Evolutionary conservation across 805 yeast species (phyloP), one percentile per base, ranked within the genome.

Genomic region (Clavispora santaluciae): DNA sequence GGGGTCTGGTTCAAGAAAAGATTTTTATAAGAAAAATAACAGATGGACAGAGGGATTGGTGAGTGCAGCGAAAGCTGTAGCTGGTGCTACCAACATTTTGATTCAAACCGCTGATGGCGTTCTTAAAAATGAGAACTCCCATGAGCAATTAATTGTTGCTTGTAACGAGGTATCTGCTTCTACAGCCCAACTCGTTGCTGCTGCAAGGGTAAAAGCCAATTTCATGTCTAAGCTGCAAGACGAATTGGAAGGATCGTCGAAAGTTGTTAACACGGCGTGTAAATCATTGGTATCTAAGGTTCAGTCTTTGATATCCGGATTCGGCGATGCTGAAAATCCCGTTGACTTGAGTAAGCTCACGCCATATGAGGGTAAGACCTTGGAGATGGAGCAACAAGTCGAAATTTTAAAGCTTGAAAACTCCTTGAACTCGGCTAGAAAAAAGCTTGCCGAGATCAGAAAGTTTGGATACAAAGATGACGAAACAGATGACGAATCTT

Each of bases 31-130:
- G 59, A 87, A 86, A 63, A 85, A 88, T 60, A 88, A 81, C 61
- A 75, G 91, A 53, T 88, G 96, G 96, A 86, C 96, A 0, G 95
- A 89, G 63, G 96, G 96, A 17, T 78, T 88, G 42, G 81, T 88
- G 22, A 84, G 95, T 44, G 96, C 96, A 13, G 87, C 95, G 1
- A 82, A 83, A 53, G 81, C 91, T 1, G 93, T 88, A 29, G 95
- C 95, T 2, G 77, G 78, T 2, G 78, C 95, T 1, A 89, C 96
- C 2, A 83, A 81, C 53, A 68, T 83, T n/a, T 72, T 88, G 48
- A 88, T 88, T 44, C 77, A 77, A 44, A 83, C 87, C n/a, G 95
- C 95, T 0, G 93, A 87, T 63, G 93, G 95, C 15, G 87, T 86
- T 13, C 66, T 88, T 29, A 70, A 75, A 38, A 72, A 73, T 1